Base-by-base conservation (phyloP, 2,329 filamentous ascomycete genomes). In the Ophiocordyceps camponoti-saundersi region DNA sequence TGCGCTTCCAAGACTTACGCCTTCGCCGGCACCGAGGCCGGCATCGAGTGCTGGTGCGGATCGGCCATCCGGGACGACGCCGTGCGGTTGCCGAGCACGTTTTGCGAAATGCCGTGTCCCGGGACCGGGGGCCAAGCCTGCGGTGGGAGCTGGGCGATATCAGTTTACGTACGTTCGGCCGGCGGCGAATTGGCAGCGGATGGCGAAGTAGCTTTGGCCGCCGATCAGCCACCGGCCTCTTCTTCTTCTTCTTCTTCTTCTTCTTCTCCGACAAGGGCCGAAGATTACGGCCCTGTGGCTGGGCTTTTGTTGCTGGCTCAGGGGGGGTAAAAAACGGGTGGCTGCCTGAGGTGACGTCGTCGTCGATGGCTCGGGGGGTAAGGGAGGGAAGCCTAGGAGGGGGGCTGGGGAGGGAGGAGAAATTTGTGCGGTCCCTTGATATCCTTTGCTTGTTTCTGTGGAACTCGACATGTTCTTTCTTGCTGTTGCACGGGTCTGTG, bases 31-130 rank as follows among this genome's bases (percentile, higher is more conserved):
- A 61, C 72, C 0, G 70, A 77, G 54, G 70, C 68, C 50, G 62
- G 60, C 8, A 56, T 58, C 20, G 68, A 77, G 53, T 77, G 74
- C 55, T 77, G 68, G 62, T 79, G 72, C 51, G 68, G 64, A 32
- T 51, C 53, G 12, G 49, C 49, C 3, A 54, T 59, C 32, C 54
- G 50, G 5, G 51, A 52, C 44, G 52, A 56, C 44, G 51, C 52
- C 3, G 47, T 56, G 20, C 49, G 51, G 32, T 46, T 59, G 16
- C 56, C 57, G 3, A 55, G 57, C 22, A 50, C 44, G 5, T 53
- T 51, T 21, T 60, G 57, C 30, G 48, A 50, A 29, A 52, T 49
- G 18, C 46, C 51, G 3, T 59, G 55, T 40, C 49, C 52, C 40
- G 54, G 52, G 1, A 40, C 50, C 11, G 42, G 36, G 4, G 48